phyloP scores from a whole-genome alignment of 768 basidiomycete genomes.

The Glaciozyma antarctica region DNA sequence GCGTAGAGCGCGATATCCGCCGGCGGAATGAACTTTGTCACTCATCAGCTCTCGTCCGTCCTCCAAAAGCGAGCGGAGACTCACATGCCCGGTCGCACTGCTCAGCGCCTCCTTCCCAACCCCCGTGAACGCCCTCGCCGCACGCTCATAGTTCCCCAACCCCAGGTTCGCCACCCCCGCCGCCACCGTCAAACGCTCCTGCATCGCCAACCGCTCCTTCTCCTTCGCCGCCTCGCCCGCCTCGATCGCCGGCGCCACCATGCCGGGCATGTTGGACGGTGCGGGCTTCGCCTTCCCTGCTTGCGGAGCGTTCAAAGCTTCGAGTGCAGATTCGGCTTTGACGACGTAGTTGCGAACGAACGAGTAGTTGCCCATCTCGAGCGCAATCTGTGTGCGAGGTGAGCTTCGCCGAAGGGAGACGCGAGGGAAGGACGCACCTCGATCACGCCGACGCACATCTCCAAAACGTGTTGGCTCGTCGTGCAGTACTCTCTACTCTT shows the following conservation, averaged over 20 bases:
- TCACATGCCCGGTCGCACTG: constrained; percentile 1
- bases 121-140: constrained; percentile 54
- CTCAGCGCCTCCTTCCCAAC: constrained; percentile 29
- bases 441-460: constrained; percentile 56
- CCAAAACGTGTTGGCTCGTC: constrained; percentile 81
- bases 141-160: constrained; percentile 65
- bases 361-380: constrained; percentile 76
- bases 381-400: constrained; percentile 52
- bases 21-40: constrained; percentile 57
- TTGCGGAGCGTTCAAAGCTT: constrained; percentile 42
- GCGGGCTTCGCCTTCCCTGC: constrained; percentile 10
- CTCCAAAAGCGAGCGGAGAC: background rate
- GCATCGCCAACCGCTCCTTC: constrained; percentile 57
- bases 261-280: constrained; percentile 33
- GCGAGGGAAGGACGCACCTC: constrained; percentile 36
- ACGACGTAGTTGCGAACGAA: constrained; percentile 85
- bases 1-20: constrained; percentile 81
- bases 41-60: background rate
- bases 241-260: constrained; percentile 33
- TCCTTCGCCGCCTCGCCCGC: constrained; percentile 44
- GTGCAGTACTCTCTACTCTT: constrained; percentile 88
- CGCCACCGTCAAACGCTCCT: constrained; percentile 72
- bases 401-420: background rate
- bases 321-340: constrained; percentile 88
- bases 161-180: constrained; percentile 66